Percentiles rank a stretch among this genome's conserved stretches.
phyloP scores from a whole-genome alignment of 1,139 yeast species.

The Geotrichum bryndzae region DNA sequence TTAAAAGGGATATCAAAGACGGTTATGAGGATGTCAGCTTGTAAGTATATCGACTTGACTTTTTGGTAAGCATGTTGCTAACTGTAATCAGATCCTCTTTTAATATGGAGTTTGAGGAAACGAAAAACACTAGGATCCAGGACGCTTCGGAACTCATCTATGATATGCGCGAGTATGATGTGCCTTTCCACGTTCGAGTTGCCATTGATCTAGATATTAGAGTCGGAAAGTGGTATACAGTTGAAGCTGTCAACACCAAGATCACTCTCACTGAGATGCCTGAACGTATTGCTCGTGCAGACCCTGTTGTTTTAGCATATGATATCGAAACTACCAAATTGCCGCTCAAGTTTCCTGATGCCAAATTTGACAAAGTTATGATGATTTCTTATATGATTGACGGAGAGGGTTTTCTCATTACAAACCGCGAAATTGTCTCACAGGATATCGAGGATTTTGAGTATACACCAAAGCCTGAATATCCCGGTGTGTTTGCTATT shows the following conservation, averaged over 20 bases:
- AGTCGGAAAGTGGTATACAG: conserved; percentile 95
- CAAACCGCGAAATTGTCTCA: conserved; percentile 89
- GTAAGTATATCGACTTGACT: conserved; percentile 21
- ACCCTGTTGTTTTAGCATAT: conserved; percentile 92
- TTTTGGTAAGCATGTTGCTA: not conserved
- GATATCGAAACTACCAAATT: conserved; percentile 98
- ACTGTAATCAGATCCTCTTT: conserved; percentile 17
- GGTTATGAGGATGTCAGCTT: conserved; percentile 55
- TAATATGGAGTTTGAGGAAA: conserved; percentile 26
- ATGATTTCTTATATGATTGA: conserved; percentile 99
- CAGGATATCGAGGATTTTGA: conserved; percentile 96
- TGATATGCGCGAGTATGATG: conserved; percentile 90
- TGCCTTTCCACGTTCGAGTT: conserved; percentile 93
- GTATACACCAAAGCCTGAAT: conserved; percentile 95
- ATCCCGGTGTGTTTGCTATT: conserved; percentile 81
- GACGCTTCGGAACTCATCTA: conserved; percentile 64
- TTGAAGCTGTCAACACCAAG: conserved; percentile 56
- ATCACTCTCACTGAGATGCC: conserved; percentile 55
- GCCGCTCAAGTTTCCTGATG: conserved; percentile 92
- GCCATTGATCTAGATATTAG: conserved; percentile 80
- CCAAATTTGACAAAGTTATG: conserved; percentile 91
- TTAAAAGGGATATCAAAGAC: conserved; percentile 60
- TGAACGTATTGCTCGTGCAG: conserved; percentile 88
- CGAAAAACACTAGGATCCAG: conserved; percentile 17
- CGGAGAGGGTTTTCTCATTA: conserved; percentile 90